A percentile compares a stretch with the other conserved stretches of the same genome.
Evolutionary conservation across 352 stramenopile genomes (phyloP).

Genomic region (Phytopythium oedochilum): DNA sequence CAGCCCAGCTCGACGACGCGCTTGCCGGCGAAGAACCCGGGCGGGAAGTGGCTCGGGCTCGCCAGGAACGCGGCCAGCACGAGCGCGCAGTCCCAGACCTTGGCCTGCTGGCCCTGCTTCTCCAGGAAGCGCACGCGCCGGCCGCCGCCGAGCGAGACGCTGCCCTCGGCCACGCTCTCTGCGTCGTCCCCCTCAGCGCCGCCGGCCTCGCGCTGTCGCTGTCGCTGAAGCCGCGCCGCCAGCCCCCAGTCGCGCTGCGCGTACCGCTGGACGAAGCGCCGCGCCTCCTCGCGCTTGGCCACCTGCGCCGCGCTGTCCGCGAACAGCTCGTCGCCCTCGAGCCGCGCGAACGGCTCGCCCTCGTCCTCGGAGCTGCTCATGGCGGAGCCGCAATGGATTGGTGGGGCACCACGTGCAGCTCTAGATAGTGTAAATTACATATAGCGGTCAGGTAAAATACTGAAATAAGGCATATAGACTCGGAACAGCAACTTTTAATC

Average conservation of each 20-base stretch:
- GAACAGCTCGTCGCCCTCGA: slow-evolving; percentile 39
- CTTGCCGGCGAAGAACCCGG: slow-evolving; percentile 39
- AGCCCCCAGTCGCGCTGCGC: slow-evolving; percentile 34
- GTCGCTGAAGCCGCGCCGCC: slow-evolving; percentile 13
- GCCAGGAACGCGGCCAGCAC: slow-evolving; percentile 49
- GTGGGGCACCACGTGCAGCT: no score
- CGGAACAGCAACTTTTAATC: no score
- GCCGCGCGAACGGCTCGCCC: slow-evolving; percentile 28
- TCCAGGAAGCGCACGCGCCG: slow-evolving; percentile 33
- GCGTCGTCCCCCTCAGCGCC: slow-evolving; percentile 9
- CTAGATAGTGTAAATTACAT: neutral
- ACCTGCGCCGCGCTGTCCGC: slow-evolving; percentile 28
- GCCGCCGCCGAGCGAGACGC: slow-evolving; percentile 17
- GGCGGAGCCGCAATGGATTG: slow-evolving; percentile 6
- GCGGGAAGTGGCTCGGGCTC: slow-evolving; percentile 25
- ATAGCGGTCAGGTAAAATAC: no score
- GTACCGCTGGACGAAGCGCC: slow-evolving; percentile 30
- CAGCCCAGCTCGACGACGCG: slow-evolving; percentile 54
- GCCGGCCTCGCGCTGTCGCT: slow-evolving; percentile 18
- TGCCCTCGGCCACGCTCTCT: slow-evolving; percentile 24
- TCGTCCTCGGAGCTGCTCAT: slow-evolving; percentile 34
- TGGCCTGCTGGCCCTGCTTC: slow-evolving; percentile 51
- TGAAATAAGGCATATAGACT: no score
- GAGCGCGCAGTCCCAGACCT: slow-evolving; percentile 56
- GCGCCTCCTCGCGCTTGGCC: slow-evolving; percentile 26